Evolutionary conservation across 345 rosid species (phyloP).

Genomic region (Microcos paniculata): DNA sequence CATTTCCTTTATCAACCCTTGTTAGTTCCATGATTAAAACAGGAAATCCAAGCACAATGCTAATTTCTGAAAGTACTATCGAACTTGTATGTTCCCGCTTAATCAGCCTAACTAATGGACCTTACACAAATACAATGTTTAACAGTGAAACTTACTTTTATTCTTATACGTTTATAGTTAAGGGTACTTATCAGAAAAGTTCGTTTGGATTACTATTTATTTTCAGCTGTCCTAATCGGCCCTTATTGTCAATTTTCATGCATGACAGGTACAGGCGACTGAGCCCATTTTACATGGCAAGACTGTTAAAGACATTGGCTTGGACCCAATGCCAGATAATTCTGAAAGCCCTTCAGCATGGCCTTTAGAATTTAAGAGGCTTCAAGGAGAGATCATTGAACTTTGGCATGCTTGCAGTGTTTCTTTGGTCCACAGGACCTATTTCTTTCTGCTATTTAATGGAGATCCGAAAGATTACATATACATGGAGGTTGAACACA

Average conservation of each 20-base stretch:
- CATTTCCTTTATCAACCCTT: neutral
- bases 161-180: neutral
- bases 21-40: neutral
- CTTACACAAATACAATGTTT: neutral
- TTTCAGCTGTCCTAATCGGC: neutral
- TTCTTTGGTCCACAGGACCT: slow-evolving; percentile 80
- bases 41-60: neutral
- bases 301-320: slow-evolving; percentile 61
- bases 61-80: neutral
- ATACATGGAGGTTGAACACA: slow-evolving; percentile 89
- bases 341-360: slow-evolving; percentile 38
- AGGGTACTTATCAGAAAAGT: neutral
- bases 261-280: slow-evolving; percentile 50
- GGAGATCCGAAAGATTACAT: slow-evolving; percentile 77
- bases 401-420: slow-evolving; percentile 82
- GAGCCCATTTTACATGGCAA: slow-evolving; percentile 29
- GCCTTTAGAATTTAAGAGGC: slow-evolving; percentile 65
- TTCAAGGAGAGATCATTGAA: slow-evolving; percentile 68
- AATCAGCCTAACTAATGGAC: neutral
- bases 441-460: slow-evolving; percentile 79
- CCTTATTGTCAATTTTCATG: neutral
- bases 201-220: neutral
- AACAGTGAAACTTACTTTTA: neutral
- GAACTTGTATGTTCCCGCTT: neutral
- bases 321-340: slow-evolving; percentile 70